Conservation (phyloP, 2,329 filamentous ascomycete species). For the Ceratocystis variospora region DNA sequence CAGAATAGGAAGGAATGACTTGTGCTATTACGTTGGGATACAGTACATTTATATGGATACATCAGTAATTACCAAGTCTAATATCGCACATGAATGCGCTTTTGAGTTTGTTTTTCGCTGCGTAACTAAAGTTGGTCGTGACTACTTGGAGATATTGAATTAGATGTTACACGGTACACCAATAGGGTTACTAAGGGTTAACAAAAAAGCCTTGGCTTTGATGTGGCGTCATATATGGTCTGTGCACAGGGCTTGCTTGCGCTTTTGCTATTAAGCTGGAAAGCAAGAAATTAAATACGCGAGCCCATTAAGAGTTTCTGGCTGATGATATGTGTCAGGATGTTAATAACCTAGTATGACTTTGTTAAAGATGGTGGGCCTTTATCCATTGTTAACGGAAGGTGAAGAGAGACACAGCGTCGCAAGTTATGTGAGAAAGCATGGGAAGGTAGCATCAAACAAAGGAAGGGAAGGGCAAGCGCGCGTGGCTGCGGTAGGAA, state of each 20-base stretch:
- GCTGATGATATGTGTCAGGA: background rate
- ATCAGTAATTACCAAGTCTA: background rate
- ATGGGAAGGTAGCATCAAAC: background rate
- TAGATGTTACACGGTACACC: background rate
- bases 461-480: background rate
- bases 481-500: background rate
- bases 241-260: background rate
- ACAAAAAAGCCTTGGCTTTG: background rate
- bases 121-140: too few relatives aligned
- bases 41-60: background rate
- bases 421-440: background rate
- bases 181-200: background rate
- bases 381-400: background rate
- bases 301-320: background rate
- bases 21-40: background rate
- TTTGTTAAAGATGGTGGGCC: background rate
- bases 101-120: too few relatives aligned
- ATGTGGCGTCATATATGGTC: background rate
- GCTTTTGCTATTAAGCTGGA: background rate
- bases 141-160: background rate
- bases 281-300: conserved; percentile 1
- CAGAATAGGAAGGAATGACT: background rate
- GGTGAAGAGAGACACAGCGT: background rate
- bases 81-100: background rate
- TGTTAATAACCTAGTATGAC: background rate